Percentiles rank a stretch among this genome's conserved stretches.
Evolutionary conservation across 805 yeast genomes (phyloP).

Genomic region (Metschnikowia noctiluminum): DNA sequence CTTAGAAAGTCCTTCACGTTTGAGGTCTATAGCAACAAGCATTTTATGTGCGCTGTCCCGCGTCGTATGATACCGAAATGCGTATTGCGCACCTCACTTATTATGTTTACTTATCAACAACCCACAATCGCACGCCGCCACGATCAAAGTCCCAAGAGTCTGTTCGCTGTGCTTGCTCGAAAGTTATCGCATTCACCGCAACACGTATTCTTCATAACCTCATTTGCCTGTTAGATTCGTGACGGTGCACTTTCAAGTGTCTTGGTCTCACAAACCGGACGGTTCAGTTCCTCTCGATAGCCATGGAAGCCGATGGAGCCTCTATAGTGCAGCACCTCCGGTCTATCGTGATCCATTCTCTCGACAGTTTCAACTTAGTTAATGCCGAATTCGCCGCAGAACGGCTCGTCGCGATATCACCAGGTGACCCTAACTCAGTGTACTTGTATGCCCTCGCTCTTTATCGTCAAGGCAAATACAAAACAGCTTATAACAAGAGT

Average conservation of each 20-base stretch:
- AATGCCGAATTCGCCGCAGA: conserved; percentile 90
- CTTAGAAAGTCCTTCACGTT: no score
- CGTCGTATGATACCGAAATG: no score
- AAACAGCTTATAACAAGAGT: conserved; percentile 54
- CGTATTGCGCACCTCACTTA: no score
- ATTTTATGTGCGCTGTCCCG: no score
- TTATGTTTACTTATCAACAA: no score
- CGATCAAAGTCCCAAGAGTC: no score
- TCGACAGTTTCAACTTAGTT: conserved; percentile 63
- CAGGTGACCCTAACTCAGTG: conserved; percentile 54
- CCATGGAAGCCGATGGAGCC: conserved; percentile 18
- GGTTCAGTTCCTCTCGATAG: not conserved
- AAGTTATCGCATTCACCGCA: no score
- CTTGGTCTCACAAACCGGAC: not conserved
- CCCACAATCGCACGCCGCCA: no score
- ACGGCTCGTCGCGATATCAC: conserved; percentile 62
- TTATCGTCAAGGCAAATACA: conserved; percentile 54
- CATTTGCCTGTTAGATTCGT: not conserved
- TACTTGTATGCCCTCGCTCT: conserved; percentile 71
- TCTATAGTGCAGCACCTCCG: conserved; percentile 44
- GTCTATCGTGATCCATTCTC: conserved; percentile 59
- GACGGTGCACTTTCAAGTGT: not conserved
- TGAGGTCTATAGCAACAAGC: no score
- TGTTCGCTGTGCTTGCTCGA: no score
- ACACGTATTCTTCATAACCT: no score